phyloP scores from a whole-genome alignment of 225 moss, liverwort and hornwort genomes.

The Rhytidiadelphus loreus region DNA sequence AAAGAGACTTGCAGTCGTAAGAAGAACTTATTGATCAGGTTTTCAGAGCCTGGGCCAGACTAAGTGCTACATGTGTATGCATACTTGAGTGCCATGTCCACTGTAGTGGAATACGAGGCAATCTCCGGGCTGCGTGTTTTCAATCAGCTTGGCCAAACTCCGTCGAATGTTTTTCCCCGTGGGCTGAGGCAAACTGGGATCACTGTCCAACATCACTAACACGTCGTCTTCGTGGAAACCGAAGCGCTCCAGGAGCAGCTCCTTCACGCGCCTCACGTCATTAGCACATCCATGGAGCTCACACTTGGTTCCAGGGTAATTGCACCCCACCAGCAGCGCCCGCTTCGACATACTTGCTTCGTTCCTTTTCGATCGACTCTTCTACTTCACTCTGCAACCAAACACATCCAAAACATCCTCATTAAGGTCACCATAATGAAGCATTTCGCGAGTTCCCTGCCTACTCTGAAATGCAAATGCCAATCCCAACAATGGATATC shows the following conservation, averaged over 20 bases:
- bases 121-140: slow-evolving; percentile 47
- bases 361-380: not conserved
- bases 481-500: not conserved
- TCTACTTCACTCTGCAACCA: not conserved
- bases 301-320: slow-evolving; percentile 57
- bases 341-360: slow-evolving; percentile 47
- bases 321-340: slow-evolving; percentile 74
- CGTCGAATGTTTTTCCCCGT: slow-evolving; percentile 71
- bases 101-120: slow-evolving; percentile 72
- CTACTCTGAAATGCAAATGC: not conserved
- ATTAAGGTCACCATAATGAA: not conserved
- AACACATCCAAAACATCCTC: not conserved
- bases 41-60: not conserved
- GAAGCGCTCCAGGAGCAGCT: slow-evolving; percentile 34
- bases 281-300: slow-evolving; percentile 69
- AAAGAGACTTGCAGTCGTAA: not conserved
- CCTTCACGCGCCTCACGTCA: slow-evolving; percentile 49
- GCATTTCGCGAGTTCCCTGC: not conserved
- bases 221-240: slow-evolving; percentile 48
- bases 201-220: slow-evolving; percentile 53
- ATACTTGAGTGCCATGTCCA: slow-evolving; percentile 79
- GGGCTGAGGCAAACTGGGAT: slow-evolving; percentile 39
- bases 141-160: slow-evolving; percentile 54
- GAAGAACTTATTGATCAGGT: not conserved
- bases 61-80: not conserved